phyloP scores from a whole-genome alignment of 176 grass and related monocot species.

The Hordeum marinum region DNA sequence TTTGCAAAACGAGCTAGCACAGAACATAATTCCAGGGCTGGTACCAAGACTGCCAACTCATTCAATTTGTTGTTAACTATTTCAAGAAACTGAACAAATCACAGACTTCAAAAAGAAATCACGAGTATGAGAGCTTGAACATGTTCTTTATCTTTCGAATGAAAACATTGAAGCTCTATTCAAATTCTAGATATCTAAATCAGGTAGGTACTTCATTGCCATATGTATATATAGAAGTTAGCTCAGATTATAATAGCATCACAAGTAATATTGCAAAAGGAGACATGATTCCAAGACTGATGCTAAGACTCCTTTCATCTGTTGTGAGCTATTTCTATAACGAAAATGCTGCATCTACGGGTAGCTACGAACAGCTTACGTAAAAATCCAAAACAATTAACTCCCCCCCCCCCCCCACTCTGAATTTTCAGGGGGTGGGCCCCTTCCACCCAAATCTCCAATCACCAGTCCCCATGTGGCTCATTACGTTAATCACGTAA shows the following conservation, averaged over 20 bases:
- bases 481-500: no score
- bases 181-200: neutral
- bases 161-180: neutral
- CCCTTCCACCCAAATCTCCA: no score
- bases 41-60: neutral
- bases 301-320: neutral
- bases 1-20: neutral
- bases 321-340: neutral
- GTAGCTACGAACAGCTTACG: no score
- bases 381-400: no score
- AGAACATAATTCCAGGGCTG: neutral
- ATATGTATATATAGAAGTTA: neutral
- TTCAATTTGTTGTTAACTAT: neutral
- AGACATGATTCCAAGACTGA: neutral
- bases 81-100: constrained; percentile 4
- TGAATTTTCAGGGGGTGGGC: no score
- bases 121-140: neutral
- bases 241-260: neutral
- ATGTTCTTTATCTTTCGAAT: neutral
- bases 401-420: no score
- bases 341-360: no score
- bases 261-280: neutral
- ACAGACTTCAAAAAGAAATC: neutral
- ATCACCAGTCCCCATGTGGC: no score
- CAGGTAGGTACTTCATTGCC: neutral